Conservation (phyloP, 768 basidiomycete genomes). For the Cystobasidium tubakii region DNA sequence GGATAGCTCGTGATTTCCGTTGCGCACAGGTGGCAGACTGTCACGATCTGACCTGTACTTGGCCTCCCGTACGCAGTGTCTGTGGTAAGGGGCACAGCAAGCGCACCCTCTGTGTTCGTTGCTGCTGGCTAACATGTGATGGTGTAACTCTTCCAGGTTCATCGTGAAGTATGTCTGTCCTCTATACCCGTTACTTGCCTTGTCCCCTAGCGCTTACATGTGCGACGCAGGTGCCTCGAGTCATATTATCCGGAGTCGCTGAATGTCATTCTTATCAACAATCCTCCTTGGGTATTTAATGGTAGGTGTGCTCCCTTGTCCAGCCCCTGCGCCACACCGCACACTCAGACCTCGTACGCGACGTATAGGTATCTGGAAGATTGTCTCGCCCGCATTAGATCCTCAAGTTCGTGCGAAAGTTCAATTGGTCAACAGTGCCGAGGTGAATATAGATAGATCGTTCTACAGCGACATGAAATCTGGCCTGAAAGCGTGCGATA, state of each 20-base stretch:
- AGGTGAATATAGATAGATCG: neutral
- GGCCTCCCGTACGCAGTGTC: neutral
- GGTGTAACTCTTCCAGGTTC: too few species aligned
- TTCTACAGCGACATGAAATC: too few species aligned
- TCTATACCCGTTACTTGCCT: neutral
- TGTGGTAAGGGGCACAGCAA: too few species aligned
- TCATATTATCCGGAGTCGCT: slow-evolving; percentile 34
- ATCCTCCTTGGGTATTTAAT: slow-evolving; percentile 38
- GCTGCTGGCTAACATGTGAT: too few species aligned
- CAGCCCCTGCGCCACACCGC: too few species aligned
- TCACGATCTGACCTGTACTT: neutral
- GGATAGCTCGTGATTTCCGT: neutral
- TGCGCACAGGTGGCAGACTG: neutral
- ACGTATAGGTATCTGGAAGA: slow-evolving; percentile 37
- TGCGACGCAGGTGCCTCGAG: slow-evolving; percentile 11
- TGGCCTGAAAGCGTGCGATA: too few species aligned
- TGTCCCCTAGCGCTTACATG: neutral
- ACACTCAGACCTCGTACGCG: too few species aligned
- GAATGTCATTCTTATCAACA: slow-evolving; percentile 39
- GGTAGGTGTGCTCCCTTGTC: too few species aligned
- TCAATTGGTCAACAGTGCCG: slow-evolving; percentile 39
- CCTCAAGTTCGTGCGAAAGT: slow-evolving; percentile 45
- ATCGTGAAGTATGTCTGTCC: slow-evolving; percentile 28
- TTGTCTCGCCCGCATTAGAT: slow-evolving; percentile 41
- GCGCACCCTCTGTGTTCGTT: too few species aligned